Percentiles rank a stretch among this genome's conserved stretches.
phyloP scores from a whole-genome alignment of 495 filamentous ascomycete genomes.

The Aspergillus ostianus region DNA sequence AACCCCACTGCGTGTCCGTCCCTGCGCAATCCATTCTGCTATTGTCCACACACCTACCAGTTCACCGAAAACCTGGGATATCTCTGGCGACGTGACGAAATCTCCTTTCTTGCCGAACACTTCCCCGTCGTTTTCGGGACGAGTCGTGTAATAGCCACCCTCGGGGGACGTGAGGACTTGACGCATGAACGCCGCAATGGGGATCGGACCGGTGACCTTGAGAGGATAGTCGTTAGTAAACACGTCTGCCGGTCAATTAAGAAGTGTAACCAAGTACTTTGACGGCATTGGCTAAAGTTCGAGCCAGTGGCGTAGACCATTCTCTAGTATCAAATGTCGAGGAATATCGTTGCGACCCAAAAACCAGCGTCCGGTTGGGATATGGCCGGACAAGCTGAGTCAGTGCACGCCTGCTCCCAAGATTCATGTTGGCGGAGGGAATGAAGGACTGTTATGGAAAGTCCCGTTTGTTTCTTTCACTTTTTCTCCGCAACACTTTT shows the following conservation, averaged over 20 bases:
- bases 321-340: slow-evolving; percentile 45
- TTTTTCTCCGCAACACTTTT: slow-evolving; percentile 32
- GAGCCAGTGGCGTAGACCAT: slow-evolving; percentile 92
- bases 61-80: slow-evolving; percentile 95
- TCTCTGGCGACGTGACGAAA: slow-evolving; percentile 96
- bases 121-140: slow-evolving; percentile 57
- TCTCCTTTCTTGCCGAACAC: slow-evolving; percentile 90
- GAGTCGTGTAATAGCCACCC: slow-evolving; percentile 92
- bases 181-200: slow-evolving; percentile 93
- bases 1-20: slow-evolving; percentile 63
- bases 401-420: slow-evolving; percentile 32
- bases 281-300: slow-evolving; percentile 78
- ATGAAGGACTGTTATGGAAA: slow-evolving; percentile 1
- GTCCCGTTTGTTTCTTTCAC: slow-evolving; percentile 9
- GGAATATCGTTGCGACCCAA: slow-evolving; percentile 29
- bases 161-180: slow-evolving; percentile 90
- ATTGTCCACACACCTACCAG: slow-evolving; percentile 91
- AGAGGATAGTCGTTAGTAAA: slow-evolving; percentile 36
- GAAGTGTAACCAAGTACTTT: slow-evolving; percentile 46
- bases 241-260: slow-evolving; percentile 1
- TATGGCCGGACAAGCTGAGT: slow-evolving; percentile 30
- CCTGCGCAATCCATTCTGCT: slow-evolving; percentile 93
- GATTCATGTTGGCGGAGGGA: slow-evolving; percentile 28
- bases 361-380: slow-evolving; percentile 17
- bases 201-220: slow-evolving; percentile 75